Conservation (phyloP, 2,329 filamentous ascomycete genomes). For the Colletotrichum theobromicola region DNA sequence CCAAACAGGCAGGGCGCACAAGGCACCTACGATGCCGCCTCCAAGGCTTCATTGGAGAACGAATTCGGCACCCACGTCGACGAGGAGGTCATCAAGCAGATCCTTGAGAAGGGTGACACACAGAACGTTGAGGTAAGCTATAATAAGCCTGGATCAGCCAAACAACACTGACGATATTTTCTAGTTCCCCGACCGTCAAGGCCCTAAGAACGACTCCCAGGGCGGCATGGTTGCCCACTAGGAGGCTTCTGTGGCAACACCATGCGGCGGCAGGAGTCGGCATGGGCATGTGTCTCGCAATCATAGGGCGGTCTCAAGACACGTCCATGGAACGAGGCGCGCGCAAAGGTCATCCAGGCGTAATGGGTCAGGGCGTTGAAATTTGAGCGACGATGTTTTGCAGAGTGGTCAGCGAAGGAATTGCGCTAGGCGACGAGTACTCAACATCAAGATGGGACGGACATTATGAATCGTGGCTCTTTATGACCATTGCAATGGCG, state of each 20-base stretch:
- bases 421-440: not conserved
- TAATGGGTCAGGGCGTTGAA: not conserved
- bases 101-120: constrained; percentile 76
- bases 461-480: not conserved
- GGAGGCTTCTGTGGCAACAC: not conserved
- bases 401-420: not conserved
- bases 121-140: constrained; percentile 63
- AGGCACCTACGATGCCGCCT: constrained; percentile 77
- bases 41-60: constrained; percentile 75
- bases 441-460: not conserved
- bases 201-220: constrained; percentile 58
- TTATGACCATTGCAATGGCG: not conserved
- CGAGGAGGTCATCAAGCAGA: constrained; percentile 82
- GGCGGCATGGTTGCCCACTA: constrained; percentile 49
- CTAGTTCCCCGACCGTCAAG: constrained; percentile 59
- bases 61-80: constrained; percentile 86
- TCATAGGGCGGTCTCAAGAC: not conserved
- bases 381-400: not conserved
- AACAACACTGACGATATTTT: not conserved
- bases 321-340: not conserved
- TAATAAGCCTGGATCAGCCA: fast-evolving
- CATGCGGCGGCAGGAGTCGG: not conserved
- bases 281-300: not conserved
- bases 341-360: not conserved
- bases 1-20: constrained; percentile 78